Conservation (phyloP, 1,284 basidiomycete genomes). For the Rhodotorula sp. region DNA sequence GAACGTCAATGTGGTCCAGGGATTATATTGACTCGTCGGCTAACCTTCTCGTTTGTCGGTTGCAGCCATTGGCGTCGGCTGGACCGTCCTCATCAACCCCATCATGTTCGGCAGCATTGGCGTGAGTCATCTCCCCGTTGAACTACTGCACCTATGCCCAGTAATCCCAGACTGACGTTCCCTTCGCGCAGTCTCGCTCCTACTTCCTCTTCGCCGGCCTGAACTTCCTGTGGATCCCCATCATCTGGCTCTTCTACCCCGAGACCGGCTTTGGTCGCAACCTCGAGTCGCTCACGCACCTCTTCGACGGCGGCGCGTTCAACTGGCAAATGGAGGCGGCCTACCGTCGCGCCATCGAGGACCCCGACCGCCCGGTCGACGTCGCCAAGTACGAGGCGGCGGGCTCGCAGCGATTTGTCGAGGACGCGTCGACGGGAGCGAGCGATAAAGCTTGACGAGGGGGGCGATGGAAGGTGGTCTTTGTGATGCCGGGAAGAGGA, state of each 20-base stretch:
- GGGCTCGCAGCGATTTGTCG: no score
- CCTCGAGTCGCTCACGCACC: slow-evolving; percentile 47
- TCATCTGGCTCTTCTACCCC: slow-evolving; percentile 48
- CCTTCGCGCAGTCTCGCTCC: slow-evolving; percentile 34
- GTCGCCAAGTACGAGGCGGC: no score
- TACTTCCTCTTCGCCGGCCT: slow-evolving; percentile 49
- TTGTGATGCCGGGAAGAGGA: no score
- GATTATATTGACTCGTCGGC: neutral
- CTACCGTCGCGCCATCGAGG: slow-evolving; percentile 1
- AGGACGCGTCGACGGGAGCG: no score
- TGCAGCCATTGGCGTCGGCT: slow-evolving; percentile 47
- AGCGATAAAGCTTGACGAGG: no score
- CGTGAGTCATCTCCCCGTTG: slow-evolving; percentile 21
- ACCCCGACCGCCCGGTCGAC: neutral
- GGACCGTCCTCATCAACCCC: slow-evolving; percentile 47
- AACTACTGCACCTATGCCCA: slow-evolving; percentile 44
- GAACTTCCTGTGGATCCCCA: slow-evolving; percentile 47
- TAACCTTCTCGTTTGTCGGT: no score
- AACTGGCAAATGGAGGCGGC: slow-evolving; percentile 16
- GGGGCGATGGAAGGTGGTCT: no score
- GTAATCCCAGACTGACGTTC: slow-evolving; percentile 20
- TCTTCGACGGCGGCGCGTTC: slow-evolving; percentile 26
- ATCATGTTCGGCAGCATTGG: slow-evolving; percentile 35
- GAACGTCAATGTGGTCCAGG: neutral
- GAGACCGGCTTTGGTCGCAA: slow-evolving; percentile 47